Conservation (phyloP, 2,329 filamentous ascomycete genomes). For the Talaromyces piceae region DNA sequence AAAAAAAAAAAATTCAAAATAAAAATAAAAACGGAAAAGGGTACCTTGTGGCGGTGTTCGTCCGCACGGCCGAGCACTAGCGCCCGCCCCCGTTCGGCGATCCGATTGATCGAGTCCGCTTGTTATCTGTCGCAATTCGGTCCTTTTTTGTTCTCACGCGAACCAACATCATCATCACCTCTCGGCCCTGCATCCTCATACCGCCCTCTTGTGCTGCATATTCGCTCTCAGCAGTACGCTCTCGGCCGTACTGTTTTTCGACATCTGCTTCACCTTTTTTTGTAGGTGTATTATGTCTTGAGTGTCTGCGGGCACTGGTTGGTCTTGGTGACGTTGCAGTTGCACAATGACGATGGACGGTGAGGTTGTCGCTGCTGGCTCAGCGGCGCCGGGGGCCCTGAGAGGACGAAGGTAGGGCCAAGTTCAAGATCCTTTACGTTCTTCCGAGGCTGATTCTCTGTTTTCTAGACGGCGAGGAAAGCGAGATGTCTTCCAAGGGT, state of each 20-base stretch:
- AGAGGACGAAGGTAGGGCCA: conserved; percentile 24
- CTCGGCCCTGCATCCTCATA: background rate
- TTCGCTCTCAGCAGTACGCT: background rate
- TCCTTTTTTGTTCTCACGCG: no score
- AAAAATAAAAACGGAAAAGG: background rate
- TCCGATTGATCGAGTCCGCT: background rate
- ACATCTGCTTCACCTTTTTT: background rate
- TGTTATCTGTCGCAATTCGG: no score
- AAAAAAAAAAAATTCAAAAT: background rate
- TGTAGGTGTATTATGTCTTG: background rate
- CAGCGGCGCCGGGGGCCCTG: conserved; percentile 15
- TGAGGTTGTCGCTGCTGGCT: conserved; percentile 23
- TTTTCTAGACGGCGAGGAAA: conserved; percentile 44
- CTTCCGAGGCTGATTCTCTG: background rate
- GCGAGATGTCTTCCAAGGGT: conserved; percentile 61
- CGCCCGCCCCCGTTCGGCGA: background rate
- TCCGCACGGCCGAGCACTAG: background rate
- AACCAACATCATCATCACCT: background rate
- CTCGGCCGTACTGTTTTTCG: background rate
- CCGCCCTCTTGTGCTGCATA: background rate
- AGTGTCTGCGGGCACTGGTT: background rate
- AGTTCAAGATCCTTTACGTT: background rate
- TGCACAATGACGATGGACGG: conserved; percentile 23
- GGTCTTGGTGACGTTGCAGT: background rate
- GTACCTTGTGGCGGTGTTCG: background rate